These are phyloP conservation scores for Lasiodiplodia gonubiensis DNA, from an alignment of 2,329 filamentous ascomycete species.

Conservation along the genomic window DNA sequence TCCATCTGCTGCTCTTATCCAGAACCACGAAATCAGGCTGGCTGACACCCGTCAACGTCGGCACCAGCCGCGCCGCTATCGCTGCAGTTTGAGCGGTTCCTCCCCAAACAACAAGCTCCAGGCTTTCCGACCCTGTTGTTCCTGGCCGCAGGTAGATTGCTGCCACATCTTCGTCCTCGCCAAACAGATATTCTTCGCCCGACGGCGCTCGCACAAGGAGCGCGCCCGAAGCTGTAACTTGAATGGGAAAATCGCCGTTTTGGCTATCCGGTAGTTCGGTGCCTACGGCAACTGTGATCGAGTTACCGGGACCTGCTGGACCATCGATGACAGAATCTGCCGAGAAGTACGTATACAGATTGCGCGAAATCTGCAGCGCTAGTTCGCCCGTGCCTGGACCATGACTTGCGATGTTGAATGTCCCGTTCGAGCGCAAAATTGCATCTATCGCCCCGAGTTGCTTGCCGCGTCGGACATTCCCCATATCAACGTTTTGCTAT, in stretches of 20 bases:
- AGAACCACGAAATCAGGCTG: conserved; percentile 64
- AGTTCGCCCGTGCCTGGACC: conserved; percentile 42
- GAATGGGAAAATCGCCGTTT: conserved; percentile 41
- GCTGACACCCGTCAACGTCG: conserved; percentile 61
- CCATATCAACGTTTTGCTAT: neutral
- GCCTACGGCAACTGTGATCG: conserved; percentile 50
- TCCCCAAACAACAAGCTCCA: conserved; percentile 65
- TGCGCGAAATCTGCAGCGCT: conserved; percentile 62
- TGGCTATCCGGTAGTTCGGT: conserved; percentile 33
- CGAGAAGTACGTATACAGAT: conserved; percentile 63
- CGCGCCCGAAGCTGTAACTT: conserved; percentile 28
- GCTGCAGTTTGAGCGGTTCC: conserved; percentile 53
- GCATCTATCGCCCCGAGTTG: conserved; percentile 62
- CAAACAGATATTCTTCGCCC: conserved; percentile 37
- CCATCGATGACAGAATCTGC: conserved; percentile 55
- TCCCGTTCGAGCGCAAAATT: conserved; percentile 56
- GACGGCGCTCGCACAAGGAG: neutral
- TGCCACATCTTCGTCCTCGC: conserved; percentile 48
- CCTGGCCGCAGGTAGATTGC: conserved; percentile 59
- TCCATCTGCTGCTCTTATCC: conserved; percentile 54
- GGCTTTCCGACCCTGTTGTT: conserved; percentile 41
- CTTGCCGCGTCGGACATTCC: conserved; percentile 46
- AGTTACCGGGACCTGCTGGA: conserved; percentile 47
- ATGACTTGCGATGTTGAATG: conserved; percentile 51
- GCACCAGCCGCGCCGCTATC: conserved; percentile 59